Evolutionary conservation across 2,329 filamentous ascomycete genomes (phyloP).

Genomic region (Hawksworthiomyces lignivorus): DNA sequence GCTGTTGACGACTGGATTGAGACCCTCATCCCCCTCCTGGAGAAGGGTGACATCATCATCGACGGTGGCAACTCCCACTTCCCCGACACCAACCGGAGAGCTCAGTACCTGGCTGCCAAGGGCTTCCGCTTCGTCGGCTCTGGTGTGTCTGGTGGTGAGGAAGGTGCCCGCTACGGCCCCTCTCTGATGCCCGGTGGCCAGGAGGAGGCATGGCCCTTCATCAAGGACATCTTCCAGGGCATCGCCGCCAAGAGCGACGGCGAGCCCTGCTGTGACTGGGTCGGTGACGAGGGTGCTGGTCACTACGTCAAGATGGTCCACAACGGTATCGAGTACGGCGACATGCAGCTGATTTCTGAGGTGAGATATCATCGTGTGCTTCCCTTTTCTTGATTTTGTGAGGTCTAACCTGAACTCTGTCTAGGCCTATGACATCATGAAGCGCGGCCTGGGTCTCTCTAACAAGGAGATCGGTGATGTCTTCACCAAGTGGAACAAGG

Average conservation of each 20-base stretch:
- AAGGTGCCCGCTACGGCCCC: slow-evolving; percentile 95
- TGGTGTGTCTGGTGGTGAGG: slow-evolving; percentile 98
- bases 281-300: slow-evolving; percentile 97
- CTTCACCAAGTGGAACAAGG: slow-evolving; percentile 95
- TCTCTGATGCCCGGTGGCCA: slow-evolving; percentile 99
- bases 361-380: slow-evolving; percentile 49
- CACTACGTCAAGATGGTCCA: slow-evolving; percentile 99
- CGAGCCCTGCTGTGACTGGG: slow-evolving; percentile 99
- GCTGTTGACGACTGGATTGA: slow-evolving; percentile 99
- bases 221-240: slow-evolving; percentile 98
- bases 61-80: slow-evolving; percentile 99
- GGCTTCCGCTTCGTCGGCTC: slow-evolving; percentile 92
- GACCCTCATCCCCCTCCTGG: slow-evolving; percentile 75
- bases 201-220: slow-evolving; percentile 93
- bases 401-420: not conserved
- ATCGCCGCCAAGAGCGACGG: slow-evolving; percentile 96
- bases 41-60: slow-evolving; percentile 94
- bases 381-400: not conserved
- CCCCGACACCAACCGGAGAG: slow-evolving; percentile 97
- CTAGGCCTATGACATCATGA: slow-evolving; percentile 98
- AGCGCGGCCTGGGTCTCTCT: slow-evolving; percentile 83
- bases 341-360: slow-evolving; percentile 99
- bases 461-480: slow-evolving; percentile 95
- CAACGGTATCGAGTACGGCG: slow-evolving; percentile 99
- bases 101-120: slow-evolving; percentile 78